phyloP scores from a whole-genome alignment of 306 rosid species.

The Rosa chinensis region DNA sequence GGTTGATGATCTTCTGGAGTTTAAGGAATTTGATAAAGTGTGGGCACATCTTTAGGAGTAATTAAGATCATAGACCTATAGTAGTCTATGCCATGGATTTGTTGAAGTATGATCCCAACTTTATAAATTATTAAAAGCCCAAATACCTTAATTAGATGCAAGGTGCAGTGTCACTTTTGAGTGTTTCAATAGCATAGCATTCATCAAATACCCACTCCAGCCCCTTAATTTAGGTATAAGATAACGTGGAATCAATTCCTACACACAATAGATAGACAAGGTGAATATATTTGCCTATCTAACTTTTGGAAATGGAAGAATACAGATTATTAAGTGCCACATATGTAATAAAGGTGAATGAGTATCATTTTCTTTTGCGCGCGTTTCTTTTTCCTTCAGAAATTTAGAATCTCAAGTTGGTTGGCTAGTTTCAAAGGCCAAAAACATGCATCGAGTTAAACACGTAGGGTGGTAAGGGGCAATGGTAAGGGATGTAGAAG shows the following conservation, averaged over 20 bases:
- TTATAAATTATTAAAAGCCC: neutral
- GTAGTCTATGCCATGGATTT: neutral
- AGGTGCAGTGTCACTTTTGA: neutral
- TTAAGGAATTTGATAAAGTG: neutral
- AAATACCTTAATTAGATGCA: neutral
- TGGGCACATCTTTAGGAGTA: neutral
- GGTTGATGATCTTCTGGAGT: neutral
- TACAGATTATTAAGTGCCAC: neutral
- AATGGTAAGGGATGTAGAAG: too few species aligned
- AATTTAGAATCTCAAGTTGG: neutral
- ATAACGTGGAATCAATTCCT: slow-evolving; percentile 17
- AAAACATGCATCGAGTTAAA: neutral
- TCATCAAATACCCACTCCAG: neutral
- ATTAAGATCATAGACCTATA: neutral
- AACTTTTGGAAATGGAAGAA: slow-evolving; percentile 12
- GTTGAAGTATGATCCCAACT: neutral
- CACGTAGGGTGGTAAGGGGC: too few species aligned
- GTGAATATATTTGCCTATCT: slow-evolving; percentile 11
- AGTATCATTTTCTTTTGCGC: neutral
- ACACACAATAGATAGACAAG: neutral
- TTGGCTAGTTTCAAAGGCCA: neutral
- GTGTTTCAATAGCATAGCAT: neutral
- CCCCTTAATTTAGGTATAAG: neutral
- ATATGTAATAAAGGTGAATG: neutral
- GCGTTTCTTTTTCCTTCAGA: neutral